Conservation (phyloP, 441 rosid species). For the Isatis lusitanica region DNA sequence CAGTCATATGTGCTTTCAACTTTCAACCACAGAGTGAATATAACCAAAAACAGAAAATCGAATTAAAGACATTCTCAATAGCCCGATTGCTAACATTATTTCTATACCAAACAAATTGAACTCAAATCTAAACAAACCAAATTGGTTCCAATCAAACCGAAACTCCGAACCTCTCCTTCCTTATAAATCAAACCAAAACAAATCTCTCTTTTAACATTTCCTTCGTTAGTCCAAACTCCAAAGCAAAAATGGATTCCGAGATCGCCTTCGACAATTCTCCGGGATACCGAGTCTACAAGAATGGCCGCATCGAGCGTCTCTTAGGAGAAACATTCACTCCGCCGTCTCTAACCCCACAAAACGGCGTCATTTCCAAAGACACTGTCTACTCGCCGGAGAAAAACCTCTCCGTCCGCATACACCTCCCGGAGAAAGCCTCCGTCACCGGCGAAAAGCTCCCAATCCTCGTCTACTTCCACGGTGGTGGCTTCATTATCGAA, state of each 20-base stretch:
- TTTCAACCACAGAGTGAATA: background rate
- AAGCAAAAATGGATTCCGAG: conserved; percentile 21
- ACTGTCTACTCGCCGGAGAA: conserved; percentile 36
- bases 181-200: background rate
- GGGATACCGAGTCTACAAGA: conserved; percentile 36
- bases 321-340: conserved; percentile 39
- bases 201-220: background rate
- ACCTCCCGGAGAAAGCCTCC: conserved; percentile 39
- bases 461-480: conserved; percentile 59
- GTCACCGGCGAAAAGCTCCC: conserved; percentile 45
- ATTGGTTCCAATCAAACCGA: background rate
- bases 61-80: background rate
- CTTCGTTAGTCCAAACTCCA: background rate
- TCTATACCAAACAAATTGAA: background rate
- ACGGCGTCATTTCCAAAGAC: conserved; percentile 62
- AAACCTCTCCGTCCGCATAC: conserved; percentile 45
- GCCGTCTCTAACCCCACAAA: conserved; percentile 42
- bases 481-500: conserved; percentile 53
- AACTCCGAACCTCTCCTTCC: background rate
- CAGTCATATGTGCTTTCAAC: background rate
- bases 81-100: background rate
- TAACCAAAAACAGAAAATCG: background rate
- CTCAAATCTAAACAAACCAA: background rate
- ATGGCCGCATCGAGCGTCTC: conserved; percentile 53
- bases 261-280: conserved; percentile 23